phyloP scores from a whole-genome alignment of 140 eudicot genomes.

The Flaveria floridana region DNA sequence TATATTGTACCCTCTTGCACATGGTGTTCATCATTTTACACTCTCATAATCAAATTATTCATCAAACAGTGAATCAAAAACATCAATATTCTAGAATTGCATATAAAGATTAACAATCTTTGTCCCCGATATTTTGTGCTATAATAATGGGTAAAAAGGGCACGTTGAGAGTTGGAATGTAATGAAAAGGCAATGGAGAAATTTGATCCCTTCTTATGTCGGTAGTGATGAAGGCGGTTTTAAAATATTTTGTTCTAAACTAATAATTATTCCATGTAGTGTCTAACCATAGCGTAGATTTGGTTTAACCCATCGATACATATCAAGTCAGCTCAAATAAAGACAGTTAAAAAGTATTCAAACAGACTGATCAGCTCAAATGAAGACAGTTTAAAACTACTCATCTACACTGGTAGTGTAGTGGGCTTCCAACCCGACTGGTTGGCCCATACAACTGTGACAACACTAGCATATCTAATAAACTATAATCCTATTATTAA shows the following conservation, averaged over 20 bases:
- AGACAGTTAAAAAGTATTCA: not conserved
- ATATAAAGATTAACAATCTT: not conserved
- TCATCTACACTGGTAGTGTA: not conserved
- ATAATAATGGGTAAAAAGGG: slow-evolving; percentile 14
- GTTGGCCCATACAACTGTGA: too few species aligned
- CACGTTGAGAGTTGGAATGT: slow-evolving; percentile 8
- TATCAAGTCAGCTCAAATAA: not conserved
- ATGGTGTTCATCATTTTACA: too few species aligned
- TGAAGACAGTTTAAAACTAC: too few species aligned
- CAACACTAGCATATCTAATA: not conserved
- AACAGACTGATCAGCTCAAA: not conserved
- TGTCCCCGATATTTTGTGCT: not conserved
- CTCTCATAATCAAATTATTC: too few species aligned
- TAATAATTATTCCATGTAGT: too few species aligned
- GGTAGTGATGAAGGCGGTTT: too few species aligned
- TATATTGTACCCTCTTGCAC: too few species aligned
- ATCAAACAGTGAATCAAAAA: too few species aligned
- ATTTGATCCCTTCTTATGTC: not conserved
- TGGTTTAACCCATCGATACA: not conserved
- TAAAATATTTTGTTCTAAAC: too few species aligned
- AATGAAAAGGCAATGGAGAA: slow-evolving; percentile 21
- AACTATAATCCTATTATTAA: not conserved
- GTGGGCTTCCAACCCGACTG: not conserved
- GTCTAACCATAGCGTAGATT: too few species aligned
- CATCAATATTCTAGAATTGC: too few species aligned